Evolutionary conservation across 2,329 filamentous ascomycete genomes (phyloP), one percentile per base, ranked within the genome.

Genomic region (Malbranchea zuffiana): DNA sequence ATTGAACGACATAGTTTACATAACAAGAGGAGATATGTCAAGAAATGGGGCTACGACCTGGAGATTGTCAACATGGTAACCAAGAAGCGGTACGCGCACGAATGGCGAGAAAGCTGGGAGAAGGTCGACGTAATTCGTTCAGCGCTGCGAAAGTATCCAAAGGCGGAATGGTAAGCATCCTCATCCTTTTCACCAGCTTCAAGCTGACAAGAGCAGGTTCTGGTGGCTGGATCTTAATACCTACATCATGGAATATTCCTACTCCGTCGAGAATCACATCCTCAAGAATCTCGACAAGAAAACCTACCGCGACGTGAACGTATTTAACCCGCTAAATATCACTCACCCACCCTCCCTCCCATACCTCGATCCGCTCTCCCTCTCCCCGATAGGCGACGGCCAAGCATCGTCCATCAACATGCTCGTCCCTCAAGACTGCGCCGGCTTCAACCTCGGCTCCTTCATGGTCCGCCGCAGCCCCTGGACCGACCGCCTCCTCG

Each of bases 211-310:
- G 3, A 13, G 4, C 55, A 94, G 87, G 87, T 90, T 98, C 53
- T 98, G 90, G 90, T 98, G 90, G 88, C 71, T 98, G 40, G 90
- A 98, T 59, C 74, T 96, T 25, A 93, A 94, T 64, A 98, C 90
- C 3, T 92, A 88, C 62, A 80, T 98, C 59, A 98, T 98, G 90
- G 90, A 98, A 56, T 85, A 86, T 3, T 79, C 76, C 13, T 84
- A 86, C 60, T 94, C 88, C 6, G 71, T 98, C 13, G 87, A 96
- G 57, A 70, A 72, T 28, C 88, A 98, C 60, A 75, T 98, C 50
- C 95, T 98, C 69, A 76, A 87, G 59, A 62, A 82, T 43, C 72
- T 98, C 32, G 67, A 71, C 35, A 67, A 74, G 32, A 72, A 80
- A 48, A 78, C 82, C 11, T 95, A 96, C 64, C 84, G 90, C 53